Base-by-base conservation (phyloP, 495 filamentous ascomycete species). In the Trichoderma parareesei region DNA sequence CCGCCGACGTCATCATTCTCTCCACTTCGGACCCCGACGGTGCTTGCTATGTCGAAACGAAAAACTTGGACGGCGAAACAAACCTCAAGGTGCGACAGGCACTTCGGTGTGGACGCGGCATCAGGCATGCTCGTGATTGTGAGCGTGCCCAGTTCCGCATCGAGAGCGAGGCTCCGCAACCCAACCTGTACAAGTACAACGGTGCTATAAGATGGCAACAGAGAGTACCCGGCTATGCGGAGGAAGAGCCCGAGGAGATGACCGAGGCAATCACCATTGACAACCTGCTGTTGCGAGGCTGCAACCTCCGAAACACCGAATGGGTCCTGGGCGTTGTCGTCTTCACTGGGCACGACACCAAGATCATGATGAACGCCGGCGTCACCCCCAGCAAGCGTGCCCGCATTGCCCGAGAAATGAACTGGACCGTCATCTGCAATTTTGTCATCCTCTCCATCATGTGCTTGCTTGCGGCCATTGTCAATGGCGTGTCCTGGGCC, bases 341-440 rank as follows among this genome's bases (percentile, higher is more conserved):
- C 44, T 99, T 96, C 79, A 99, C 95, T 35, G 95, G 95, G 46
- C 88, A 90, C 69, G 95, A 99, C 70, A 97, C 95, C 27, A 99
- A 98, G 79, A 98, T 98, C 74, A 99, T 99, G 95, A 88, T 97
- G 77, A 99, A 99, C 73, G 88, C 95, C 11, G 95, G 95, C 63
- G 90, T 91, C 59, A 98, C 95, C n/a, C 95, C 95, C 9, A 95
- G 86, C 68, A 99, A 99, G 77, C 88, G 93, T 67, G 84, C 95
- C 53, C 86, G 90, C 60, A 92, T 99, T 71, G 88, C 91, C 43
- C 89, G 89, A 68, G 92, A 97, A 71, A 79, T 99, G 57, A 98
- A 98, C 76, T 95, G 92, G 87, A 94, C 97, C 75, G 94, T 99
- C 73, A 85, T 97, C 66, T 92, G 92, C 83, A 99, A 99, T 77